Percentiles rank a stretch among this genome's conserved stretches.
Conservation (phyloP, 441 rosid species). For the Pelargonium citronellum region DNA sequence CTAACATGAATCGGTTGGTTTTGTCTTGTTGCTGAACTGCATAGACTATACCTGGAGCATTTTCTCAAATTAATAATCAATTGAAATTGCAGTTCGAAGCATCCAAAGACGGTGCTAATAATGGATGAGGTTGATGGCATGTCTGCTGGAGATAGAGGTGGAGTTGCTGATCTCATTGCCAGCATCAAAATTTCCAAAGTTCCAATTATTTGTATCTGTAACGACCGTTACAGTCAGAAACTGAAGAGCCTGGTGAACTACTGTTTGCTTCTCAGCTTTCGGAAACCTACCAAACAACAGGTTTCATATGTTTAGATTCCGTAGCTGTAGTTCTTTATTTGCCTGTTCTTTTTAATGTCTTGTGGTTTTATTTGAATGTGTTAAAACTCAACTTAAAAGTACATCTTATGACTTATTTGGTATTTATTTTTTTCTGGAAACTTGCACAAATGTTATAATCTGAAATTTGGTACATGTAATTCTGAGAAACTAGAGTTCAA, state of each 20-base stretch:
- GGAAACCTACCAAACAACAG: slow-evolving; percentile 98
- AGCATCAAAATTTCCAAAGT: slow-evolving; percentile 87
- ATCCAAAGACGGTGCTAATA: slow-evolving; percentile 70
- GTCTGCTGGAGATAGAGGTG: slow-evolving; percentile 99
- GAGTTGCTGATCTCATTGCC: slow-evolving; percentile 93
- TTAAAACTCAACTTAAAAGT: neutral
- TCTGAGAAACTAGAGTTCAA: neutral
- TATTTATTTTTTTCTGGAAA: neutral
- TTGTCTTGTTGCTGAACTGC: slow-evolving; percentile 16
- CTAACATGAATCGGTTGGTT: slow-evolving; percentile 59
- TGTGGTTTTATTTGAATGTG: slow-evolving; percentile 12
- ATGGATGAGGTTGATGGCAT: slow-evolving; percentile 99
- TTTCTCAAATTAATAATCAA: slow-evolving; percentile 21
- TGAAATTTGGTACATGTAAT: neutral
- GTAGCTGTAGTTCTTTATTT: slow-evolving; percentile 5
- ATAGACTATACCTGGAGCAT: slow-evolving; percentile 8
- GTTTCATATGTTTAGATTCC: slow-evolving; percentile 26
- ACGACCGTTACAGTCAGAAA: slow-evolving; percentile 95
- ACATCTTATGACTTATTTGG: neutral
- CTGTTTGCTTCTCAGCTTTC: slow-evolving; percentile 68
- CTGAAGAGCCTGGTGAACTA: slow-evolving; percentile 84
- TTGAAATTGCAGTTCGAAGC: slow-evolving; percentile 55
- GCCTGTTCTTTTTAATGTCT: slow-evolving; percentile 1
- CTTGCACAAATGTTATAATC: neutral
- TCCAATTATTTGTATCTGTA: slow-evolving; percentile 93